These are phyloP conservation scores for Hypsizygus marmoreus DNA, from an alignment of 768 basidiomycete genomes.

Conservation along the genomic window DNA sequence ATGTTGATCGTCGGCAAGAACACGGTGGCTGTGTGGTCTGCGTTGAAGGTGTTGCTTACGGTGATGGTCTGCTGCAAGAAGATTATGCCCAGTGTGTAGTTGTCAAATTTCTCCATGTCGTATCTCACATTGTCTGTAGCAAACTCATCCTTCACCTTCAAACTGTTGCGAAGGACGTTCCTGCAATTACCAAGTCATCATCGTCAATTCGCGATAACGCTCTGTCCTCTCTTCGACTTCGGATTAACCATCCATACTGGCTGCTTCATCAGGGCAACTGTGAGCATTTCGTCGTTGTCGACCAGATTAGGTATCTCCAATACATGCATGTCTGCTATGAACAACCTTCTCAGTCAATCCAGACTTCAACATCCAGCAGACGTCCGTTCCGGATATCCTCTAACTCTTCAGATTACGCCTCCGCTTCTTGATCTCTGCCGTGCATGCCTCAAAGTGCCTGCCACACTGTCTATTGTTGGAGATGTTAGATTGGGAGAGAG, in stretches of 20 bases:
- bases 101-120: constrained; percentile 4
- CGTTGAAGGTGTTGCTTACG: constrained; percentile 62
- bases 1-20: constrained; percentile 9
- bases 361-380: constrained; percentile 67
- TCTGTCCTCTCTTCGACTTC: constrained; percentile 57
- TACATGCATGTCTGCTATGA: constrained; percentile 5
- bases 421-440: constrained; percentile 63
- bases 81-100: constrained; percentile 57
- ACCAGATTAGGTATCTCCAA: constrained; percentile 63
- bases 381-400: constrained; percentile 58
- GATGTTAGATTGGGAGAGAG: constrained; percentile 79
- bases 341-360: constrained; percentile 5
- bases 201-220: constrained; percentile 48
- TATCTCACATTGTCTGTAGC: constrained; percentile 44
- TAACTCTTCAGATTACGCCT: constrained; percentile 68
- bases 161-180: constrained; percentile 31
- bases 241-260: constrained; percentile 80
- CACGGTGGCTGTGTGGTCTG: constrained; percentile 52
- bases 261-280: constrained; percentile 80
- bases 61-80: constrained; percentile 45
- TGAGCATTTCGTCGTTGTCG: constrained; percentile 75
- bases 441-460: constrained; percentile 70
- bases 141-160: constrained; percentile 28
- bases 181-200: constrained; percentile 36
- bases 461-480: constrained; percentile 64